Evolutionary conservation across 441 rosid genomes (phyloP).

Genomic region (Raphanus hybrid): DNA sequence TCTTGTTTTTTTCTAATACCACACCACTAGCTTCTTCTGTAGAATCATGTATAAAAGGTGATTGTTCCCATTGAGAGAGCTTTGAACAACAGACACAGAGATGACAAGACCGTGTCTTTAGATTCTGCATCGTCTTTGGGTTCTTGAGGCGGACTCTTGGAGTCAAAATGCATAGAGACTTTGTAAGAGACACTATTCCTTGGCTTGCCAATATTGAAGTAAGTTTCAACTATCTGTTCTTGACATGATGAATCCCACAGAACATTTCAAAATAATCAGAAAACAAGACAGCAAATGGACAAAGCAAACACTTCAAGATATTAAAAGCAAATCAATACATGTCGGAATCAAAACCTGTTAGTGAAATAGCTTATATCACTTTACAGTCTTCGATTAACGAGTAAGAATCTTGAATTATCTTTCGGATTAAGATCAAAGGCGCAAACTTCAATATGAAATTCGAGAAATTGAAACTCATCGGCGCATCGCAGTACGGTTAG

Average conservation of each 20-base stretch:
- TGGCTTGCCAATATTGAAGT: slow-evolving; percentile 43
- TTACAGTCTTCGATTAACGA: not conserved
- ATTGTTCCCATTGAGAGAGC: slow-evolving; percentile 69
- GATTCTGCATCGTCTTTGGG: slow-evolving; percentile 32
- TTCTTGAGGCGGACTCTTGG: slow-evolving; percentile 40
- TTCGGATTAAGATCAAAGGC: not conserved
- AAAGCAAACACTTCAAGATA: slow-evolving; percentile 15
- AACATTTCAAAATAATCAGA: slow-evolving; percentile 7
- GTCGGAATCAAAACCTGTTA: not conserved
- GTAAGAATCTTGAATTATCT: not conserved
- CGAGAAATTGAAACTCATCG: slow-evolving; percentile 19
- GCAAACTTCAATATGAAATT: not conserved
- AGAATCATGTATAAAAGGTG: slow-evolving; percentile 53
- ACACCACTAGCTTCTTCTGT: slow-evolving; percentile 51
- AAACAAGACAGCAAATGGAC: slow-evolving; percentile 10
- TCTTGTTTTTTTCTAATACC: slow-evolving; percentile 53
- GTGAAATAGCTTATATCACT: not conserved
- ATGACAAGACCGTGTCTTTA: slow-evolving; percentile 21
- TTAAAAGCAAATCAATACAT: slow-evolving; percentile 9
- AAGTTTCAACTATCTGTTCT: slow-evolving; percentile 21
- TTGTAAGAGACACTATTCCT: slow-evolving; percentile 56
- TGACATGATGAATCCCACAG: slow-evolving; percentile 21
- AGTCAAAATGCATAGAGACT: slow-evolving; percentile 42
- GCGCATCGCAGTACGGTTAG: slow-evolving; percentile 23
- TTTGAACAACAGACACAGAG: slow-evolving; percentile 57